These are phyloP conservation scores for Saccharomycopsis fermentans DNA, from an alignment of 805 yeast genomes.

Conservation along the genomic window DNA sequence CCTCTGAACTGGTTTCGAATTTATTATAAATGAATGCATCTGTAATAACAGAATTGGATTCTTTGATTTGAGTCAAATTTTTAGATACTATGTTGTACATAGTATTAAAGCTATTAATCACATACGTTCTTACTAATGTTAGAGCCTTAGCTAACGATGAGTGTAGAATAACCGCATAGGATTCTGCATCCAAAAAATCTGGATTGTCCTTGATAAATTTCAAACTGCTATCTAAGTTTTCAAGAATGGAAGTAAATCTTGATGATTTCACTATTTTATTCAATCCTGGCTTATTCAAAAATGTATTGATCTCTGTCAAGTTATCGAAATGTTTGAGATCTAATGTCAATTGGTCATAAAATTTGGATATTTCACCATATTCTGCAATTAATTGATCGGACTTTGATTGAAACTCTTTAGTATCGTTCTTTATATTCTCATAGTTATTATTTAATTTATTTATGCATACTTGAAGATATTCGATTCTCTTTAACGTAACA, in stretches of 20 bases:
- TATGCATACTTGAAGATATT: constrained; percentile 34
- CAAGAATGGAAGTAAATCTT: constrained; percentile 44
- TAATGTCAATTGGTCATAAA: constrained; percentile 35
- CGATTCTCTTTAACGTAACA: constrained; percentile 37
- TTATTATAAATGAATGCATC: constrained; percentile 61
- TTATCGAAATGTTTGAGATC: constrained; percentile 56
- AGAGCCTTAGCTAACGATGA: constrained; percentile 78
- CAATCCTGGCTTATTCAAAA: constrained; percentile 63
- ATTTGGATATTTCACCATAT: constrained; percentile 32
- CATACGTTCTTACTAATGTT: constrained; percentile 61
- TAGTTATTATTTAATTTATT: constrained; percentile 41
- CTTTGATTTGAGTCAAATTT: constrained; percentile 21
- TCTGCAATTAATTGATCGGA: constrained; percentile 41
- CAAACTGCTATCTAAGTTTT: constrained; percentile 56
- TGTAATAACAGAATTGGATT: constrained; percentile 33
- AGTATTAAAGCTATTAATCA: constrained; percentile 33
- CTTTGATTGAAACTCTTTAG: constrained; percentile 51
- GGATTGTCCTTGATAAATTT: constrained; percentile 43
- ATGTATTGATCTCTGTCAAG: constrained; percentile 58
- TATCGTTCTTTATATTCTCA: constrained; percentile 49
- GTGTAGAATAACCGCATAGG: constrained; percentile 61
- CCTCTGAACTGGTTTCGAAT: constrained; percentile 38
- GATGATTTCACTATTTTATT: constrained; percentile 45
- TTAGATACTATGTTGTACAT: constrained; percentile 24
- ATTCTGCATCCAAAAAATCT: constrained; percentile 60